A percentile compares a stretch with the other conserved stretches of the same genome.
phyloP scores from a whole-genome alignment of 1,139 yeast genomes.

The Geotrichum restrictum region DNA sequence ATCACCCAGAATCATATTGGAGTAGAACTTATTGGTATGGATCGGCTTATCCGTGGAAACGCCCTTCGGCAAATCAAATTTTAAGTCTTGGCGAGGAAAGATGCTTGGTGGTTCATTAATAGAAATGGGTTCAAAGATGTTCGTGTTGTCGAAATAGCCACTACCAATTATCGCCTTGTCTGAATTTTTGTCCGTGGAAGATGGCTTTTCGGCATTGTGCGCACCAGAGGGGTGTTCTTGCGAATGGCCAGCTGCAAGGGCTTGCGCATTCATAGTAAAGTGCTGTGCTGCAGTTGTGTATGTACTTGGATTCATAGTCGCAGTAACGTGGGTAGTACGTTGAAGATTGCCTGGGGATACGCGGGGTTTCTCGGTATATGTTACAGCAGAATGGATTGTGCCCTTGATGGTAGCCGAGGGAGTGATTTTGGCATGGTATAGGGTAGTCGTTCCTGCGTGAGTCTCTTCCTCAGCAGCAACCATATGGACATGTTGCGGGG shows the following conservation, averaged over 20 bases:
- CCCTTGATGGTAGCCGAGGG: constrained; percentile 4
- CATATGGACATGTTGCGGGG: not conserved
- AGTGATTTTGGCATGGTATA: constrained; percentile 1
- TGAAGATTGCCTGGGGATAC: constrained; percentile 4
- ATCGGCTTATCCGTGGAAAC: constrained; percentile 44
- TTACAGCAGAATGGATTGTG: constrained; percentile 5
- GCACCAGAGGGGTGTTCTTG: too few species aligned
- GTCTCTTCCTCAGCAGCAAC: not conserved
- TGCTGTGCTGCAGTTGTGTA: not conserved
- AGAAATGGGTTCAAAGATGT: constrained; percentile 51
- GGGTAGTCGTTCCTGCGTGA: constrained; percentile 3
- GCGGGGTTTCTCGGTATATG: not conserved
- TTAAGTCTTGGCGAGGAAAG: constrained; percentile 48
- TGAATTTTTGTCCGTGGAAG: too few species aligned
- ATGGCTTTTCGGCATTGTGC: too few species aligned
- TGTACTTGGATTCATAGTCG: constrained; percentile 9
- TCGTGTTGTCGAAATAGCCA: constrained; percentile 32
- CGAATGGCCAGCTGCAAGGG: too few species aligned
- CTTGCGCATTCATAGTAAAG: not conserved
- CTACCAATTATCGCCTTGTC: constrained; percentile 13
- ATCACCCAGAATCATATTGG: constrained; percentile 54
- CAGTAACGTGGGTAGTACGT: constrained; percentile 6
- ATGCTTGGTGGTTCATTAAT: constrained; percentile 49
- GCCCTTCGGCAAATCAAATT: constrained; percentile 48
- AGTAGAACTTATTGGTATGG: constrained; percentile 69